Base-by-base conservation (phyloP, 108 stramenopile species). In the Cyclotella kingstonii region DNA sequence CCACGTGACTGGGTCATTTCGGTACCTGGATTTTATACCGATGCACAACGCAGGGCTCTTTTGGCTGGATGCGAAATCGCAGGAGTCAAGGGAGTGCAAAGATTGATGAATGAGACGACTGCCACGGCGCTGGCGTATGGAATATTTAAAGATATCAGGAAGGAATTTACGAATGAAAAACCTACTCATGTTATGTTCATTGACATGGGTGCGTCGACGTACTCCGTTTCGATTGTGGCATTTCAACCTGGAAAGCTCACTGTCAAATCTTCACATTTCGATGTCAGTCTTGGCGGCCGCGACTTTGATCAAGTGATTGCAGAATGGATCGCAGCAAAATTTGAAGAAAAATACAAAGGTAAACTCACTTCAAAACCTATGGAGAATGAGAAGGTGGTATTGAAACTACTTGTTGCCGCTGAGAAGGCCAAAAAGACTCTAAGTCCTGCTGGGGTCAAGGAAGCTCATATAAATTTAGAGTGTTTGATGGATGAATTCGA, bases 401-500 rank as follows among this genome's bases (percentile, higher is more conserved):
- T 97, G 63, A 99, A 99, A 82, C 68, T 99, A 18, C 60, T 90
- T 30, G 89, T 76, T 8, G 95, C 96, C 0, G 96, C 94, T 18
- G 97, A 99, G 77, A 93, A 94, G 81, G 97, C 96, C 27, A 98
- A 98, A 80, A 96, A 98, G 86, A 97, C 96, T n/a, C 80, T 99
- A 10, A 84, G 87, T 48, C 98, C 98, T 0, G 60, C 83, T 44
- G 98, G 98, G 26, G 98, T 99, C 15, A 87, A 83, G 66, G 94
- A 97, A 61, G 95, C 98, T 6, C 60, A 80, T 34, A 90, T 98
- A 55, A 93, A 92, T 64, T 45, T 94, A 50, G 97, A 98, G 76
- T 95, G 89, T 73, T 70, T 98, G 40, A 84, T 93, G 83, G 91
- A 95, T 51, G 95, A 99, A 51, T 64, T 77, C 55, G 98, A 99